Evolutionary conservation across 2,329 filamentous ascomycete genomes (phyloP), one percentile per base, ranked within the genome.

Genomic region (Sporothrix luriei): DNA sequence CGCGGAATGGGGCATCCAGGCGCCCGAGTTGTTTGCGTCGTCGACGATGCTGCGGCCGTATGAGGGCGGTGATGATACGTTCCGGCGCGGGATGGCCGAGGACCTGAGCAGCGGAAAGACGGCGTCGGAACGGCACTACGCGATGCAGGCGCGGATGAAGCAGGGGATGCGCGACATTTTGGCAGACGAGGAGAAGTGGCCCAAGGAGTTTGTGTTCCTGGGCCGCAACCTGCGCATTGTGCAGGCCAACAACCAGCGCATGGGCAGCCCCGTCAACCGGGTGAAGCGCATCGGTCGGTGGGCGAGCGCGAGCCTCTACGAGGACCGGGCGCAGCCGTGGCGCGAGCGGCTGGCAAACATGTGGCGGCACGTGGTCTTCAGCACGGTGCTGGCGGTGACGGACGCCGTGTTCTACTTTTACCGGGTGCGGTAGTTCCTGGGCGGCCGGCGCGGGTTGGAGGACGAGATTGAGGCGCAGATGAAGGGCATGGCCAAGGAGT

Each of bases 211-310:
- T 70, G 89, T 97, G 75, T 97, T 97, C 79, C 93, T 97, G 75
- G 93, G 92, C 1, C 87, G 94, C 51, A 97, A 97, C 78, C 88
- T 97, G 83, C 88, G 94, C 68, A 97, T 97, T 75, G 93, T 97
- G 2, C 93, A 97, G 79, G 92, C 90, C 6, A 96, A 97, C 79
- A 97, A 97, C 78, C 93, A 97, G 77, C 94, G 91, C 79, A 85
- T 97, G 66, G 93, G 93, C 26, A 92, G 90, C 0, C 94, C 94
- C 0, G 93, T 97, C 55, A 97, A 97, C 79, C 84, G 95, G 1
- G 88, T 98, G 79, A 97, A 97, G 82, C 93, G 97, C 78, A 97
- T 95, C 72, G 94, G 94, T 26, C 84, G 88, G 70, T 98, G 94
- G 94, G 94, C 94, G 0, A 92, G 88, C 71, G 84, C 91, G 26